Evolutionary conservation across 129 eudicot genomes (phyloP).

Genomic region (Escallonia herrerae): DNA sequence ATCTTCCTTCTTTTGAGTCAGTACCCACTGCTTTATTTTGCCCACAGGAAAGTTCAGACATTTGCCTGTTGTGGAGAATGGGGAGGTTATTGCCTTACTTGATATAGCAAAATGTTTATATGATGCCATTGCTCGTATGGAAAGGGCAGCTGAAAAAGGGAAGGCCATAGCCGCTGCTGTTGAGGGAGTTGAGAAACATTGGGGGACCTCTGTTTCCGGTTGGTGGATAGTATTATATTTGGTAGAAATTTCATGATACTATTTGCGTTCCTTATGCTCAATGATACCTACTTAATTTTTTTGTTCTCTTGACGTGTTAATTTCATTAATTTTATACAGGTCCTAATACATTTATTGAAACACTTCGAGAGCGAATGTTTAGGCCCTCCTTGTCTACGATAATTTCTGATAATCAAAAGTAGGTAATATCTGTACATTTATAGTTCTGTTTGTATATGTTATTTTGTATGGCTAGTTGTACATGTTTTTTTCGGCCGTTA

Average conservation of each 20-base stretch:
- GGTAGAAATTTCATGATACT: neutral
- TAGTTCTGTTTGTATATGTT: slow-evolving; percentile 5
- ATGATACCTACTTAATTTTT: neutral
- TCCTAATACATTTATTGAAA: slow-evolving; percentile 76
- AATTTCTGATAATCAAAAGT: slow-evolving; percentile 88
- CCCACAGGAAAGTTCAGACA: slow-evolving; percentile 88
- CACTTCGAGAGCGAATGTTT: slow-evolving; percentile 81
- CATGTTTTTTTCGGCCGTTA: neutral
- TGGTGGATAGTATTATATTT: slow-evolving; percentile 18
- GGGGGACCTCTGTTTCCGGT: slow-evolving; percentile 88
- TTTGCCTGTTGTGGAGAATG: slow-evolving; percentile 93
- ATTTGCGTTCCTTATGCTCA: neutral
- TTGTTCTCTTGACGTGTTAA: neutral
- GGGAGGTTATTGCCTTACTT: slow-evolving; percentile 88
- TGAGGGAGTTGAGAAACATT: slow-evolving; percentile 96
- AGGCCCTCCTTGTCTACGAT: slow-evolving; percentile 89
- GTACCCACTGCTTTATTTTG: slow-evolving; percentile 3
- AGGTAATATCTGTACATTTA: slow-evolving; percentile 70
- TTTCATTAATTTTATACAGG: slow-evolving; percentile 27
- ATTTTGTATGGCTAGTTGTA: slow-evolving; percentile 6
- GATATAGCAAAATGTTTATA: slow-evolving; percentile 94
- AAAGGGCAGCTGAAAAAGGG: slow-evolving; percentile 96
- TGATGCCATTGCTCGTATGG: slow-evolving; percentile 98
- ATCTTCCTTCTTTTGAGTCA: neutral
- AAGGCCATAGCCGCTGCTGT: slow-evolving; percentile 99